Base-by-base conservation (phyloP, 2,329 filamentous ascomycete genomes). In the Gnomoniopsis smithogilvyi region DNA sequence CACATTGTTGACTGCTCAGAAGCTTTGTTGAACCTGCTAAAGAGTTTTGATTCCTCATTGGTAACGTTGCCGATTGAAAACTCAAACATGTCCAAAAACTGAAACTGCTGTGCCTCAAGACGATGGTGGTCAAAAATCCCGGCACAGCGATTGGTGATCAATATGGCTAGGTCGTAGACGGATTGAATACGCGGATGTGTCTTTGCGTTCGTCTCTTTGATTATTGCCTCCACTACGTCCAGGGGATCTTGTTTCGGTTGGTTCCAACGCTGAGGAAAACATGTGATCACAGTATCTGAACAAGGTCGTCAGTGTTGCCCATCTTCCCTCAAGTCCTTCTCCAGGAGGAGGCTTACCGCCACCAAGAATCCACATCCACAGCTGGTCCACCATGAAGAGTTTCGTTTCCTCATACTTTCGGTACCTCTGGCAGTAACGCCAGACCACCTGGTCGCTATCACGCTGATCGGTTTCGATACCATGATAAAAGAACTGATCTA, bases 21-120 rank as follows among this genome's bases (percentile, higher is more conserved):
- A 1, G 84, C 85, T 15, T 70, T 72, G 61, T 87, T 85, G 71
- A 88, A 88, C 15, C 76, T 73, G 36, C 75, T 74, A 64, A 88
- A 88, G 0, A 88, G 76, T n/a, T 78, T 71, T 0, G 81, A 85
- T 67, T 86, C 83, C 43, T 71, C 76, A 67, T 78, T 79, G 22
- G 79, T 82, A 2, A 79, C 72, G 1, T 69, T 71, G 12, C 85
- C 86, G 46, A 89, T 87, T 2, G 80, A 84, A 15, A 78, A 79
- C 63, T 88, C 85, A 61, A 89, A 89, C 81, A 88, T 88, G 62
- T 88, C 85, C 1, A 88, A 67, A 54, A 89, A 88, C 61, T 86
- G 83, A 52, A 83, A 86, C 33, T 85, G 77, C 58, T 85, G 83
- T 62, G 86, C 80, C 22, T 79, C 80, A 51, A 82, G 73, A 3